Percentiles rank a stretch among this genome's conserved stretches.
Conservation (phyloP, 176 grass and related monocot species). For the Oryza glaberrima region DNA sequence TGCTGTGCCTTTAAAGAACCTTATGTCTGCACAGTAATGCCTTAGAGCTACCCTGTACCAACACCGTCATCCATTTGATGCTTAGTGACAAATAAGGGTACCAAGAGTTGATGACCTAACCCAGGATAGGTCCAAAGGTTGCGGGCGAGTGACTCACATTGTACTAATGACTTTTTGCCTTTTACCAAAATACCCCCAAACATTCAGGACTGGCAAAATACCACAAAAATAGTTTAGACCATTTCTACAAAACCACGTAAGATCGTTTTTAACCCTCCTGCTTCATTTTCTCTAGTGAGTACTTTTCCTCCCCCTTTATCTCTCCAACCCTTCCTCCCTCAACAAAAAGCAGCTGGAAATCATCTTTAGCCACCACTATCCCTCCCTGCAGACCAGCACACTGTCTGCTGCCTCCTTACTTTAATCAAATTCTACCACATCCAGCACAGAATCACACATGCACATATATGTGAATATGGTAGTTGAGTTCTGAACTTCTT, state of each 20-base stretch:
- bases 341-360: too few species aligned
- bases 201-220: not conserved
- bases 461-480: not conserved
- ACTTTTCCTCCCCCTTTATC: not conserved
- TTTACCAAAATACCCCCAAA: not conserved
- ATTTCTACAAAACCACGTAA: not conserved
- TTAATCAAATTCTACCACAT: not conserved
- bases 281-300: not conserved
- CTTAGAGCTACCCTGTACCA: constrained; percentile 5
- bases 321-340: not conserved
- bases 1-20: too few species aligned
- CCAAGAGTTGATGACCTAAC: not conserved
- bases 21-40: constrained; percentile 18
- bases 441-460: not conserved
- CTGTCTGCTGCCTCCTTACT: not conserved
- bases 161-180: not conserved
- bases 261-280: not conserved
- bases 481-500: not conserved
- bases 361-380: not conserved
- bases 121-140: constrained; percentile 18
- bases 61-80: constrained; percentile 1
- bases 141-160: not conserved
- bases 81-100: constrained; percentile 5
- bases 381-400: not conserved
- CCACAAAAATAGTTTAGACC: not conserved